Percentiles rank a stretch among this genome's conserved stretches.
These are phyloP conservation scores for Aphanomyces invadans DNA, from an alignment of 352 stramenopile genomes.

Conservation along the genomic window DNA sequence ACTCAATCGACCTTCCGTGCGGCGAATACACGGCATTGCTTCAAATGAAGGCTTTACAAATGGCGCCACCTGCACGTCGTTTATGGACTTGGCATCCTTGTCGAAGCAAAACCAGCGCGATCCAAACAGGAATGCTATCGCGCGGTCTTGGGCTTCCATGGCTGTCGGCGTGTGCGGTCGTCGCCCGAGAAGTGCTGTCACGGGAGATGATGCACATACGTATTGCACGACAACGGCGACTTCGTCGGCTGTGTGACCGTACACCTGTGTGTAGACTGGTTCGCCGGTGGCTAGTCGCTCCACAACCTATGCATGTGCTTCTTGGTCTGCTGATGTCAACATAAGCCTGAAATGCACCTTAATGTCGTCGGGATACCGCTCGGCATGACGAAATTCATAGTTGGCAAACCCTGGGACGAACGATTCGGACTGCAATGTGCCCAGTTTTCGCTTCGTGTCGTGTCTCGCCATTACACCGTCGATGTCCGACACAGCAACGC, in stretches of 20 bases:
- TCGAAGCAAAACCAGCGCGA: conserved; percentile 64
- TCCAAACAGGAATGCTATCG: conserved; percentile 47
- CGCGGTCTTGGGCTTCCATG: not conserved
- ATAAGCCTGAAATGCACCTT: no score
- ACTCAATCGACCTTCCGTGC: conserved; percentile 40
- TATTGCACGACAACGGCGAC: conserved; percentile 45
- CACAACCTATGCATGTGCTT: conserved; percentile 38
- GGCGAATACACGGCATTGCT: conserved; percentile 53
- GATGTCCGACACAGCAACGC: not conserved
- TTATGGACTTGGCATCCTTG: conserved; percentile 36
- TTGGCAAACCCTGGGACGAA: not conserved
- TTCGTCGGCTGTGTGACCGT: conserved; percentile 11
- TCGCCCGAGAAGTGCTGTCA: conserved; percentile 44
- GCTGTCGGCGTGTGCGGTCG: conserved; percentile 30
- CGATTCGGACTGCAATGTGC: not conserved
- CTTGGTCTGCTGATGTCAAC: no score
- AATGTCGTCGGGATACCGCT: conserved; percentile 23
- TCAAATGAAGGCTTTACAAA: conserved; percentile 46
- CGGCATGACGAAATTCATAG: conserved; percentile 11
- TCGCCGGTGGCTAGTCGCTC: conserved; percentile 37
- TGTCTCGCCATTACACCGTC: not conserved
- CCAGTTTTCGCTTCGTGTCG: not conserved
- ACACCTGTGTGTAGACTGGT: conserved; percentile 60
- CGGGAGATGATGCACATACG: conserved; percentile 41
- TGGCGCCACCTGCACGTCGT: conserved; percentile 44